Evolutionary conservation across 1,284 basidiomycete species (phyloP).

Genomic region (Cerrena zonata): DNA sequence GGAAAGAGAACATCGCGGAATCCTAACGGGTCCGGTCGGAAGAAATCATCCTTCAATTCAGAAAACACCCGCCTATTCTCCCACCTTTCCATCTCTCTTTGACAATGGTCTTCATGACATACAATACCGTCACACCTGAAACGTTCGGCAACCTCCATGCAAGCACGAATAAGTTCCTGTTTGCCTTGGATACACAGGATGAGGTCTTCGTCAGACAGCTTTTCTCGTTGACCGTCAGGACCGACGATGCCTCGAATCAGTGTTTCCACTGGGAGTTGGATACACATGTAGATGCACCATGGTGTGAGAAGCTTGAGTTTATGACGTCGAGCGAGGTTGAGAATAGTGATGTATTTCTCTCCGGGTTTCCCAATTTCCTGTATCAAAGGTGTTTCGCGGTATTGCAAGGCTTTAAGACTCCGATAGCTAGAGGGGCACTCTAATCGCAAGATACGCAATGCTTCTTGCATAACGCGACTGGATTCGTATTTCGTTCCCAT

Average conservation of each 20-base stretch:
- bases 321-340: neutral
- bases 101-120: too few relatives aligned
- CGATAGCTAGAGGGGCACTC: neutral
- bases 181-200: neutral
- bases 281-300: neutral
- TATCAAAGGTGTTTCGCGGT: neutral
- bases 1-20: too few relatives aligned
- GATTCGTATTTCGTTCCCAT: constrained; percentile 1
- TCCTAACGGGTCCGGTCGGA: too few relatives aligned
- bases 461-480: neutral
- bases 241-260: neutral
- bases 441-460: neutral
- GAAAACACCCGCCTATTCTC: too few relatives aligned
- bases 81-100: too few relatives aligned
- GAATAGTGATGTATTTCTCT: neutral
- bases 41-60: too few relatives aligned
- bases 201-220: neutral
- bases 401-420: neutral
- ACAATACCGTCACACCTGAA: neutral
- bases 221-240: neutral
- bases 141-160: neutral
- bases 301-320: neutral
- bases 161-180: neutral
- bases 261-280: neutral
- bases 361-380: neutral